Conservation (phyloP, 441 rosid species). For the Macaranga tanarius region DNA sequence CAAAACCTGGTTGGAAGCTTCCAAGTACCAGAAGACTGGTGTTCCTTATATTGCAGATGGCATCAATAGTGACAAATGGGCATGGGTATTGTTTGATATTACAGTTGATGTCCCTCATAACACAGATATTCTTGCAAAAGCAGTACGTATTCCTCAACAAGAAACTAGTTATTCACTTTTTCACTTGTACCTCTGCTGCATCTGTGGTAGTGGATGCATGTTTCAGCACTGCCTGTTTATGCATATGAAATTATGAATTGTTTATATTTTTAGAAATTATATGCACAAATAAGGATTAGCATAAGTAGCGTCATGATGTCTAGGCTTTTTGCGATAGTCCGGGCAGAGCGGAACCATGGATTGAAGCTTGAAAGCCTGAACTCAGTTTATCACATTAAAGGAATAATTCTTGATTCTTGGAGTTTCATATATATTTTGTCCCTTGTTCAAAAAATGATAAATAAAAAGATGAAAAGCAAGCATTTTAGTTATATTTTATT, state of each 20-base stretch:
- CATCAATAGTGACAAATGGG: constrained; percentile 80
- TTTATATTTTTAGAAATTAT: not conserved
- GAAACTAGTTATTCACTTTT: not conserved
- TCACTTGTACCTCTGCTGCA: no score
- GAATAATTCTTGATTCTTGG: not conserved
- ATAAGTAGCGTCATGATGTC: not conserved
- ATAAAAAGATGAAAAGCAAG: not conserved
- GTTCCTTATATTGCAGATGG: constrained; percentile 58
- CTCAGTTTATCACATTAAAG: not conserved
- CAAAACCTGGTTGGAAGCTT: constrained; percentile 85
- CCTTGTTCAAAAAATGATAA: not conserved
- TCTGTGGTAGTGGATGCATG: not conserved
- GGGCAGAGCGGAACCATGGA: not conserved
- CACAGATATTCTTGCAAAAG: constrained; percentile 84
- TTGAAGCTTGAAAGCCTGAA: not conserved
- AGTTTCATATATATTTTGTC: not conserved
- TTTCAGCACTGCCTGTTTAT: not conserved
- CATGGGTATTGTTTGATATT: constrained; percentile 93
- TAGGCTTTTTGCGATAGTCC: not conserved
- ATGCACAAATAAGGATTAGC: not conserved
- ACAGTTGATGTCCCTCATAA: constrained; percentile 49
- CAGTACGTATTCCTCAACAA: constrained; percentile 47
- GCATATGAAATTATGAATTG: not conserved
- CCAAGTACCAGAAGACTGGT: constrained; percentile 67
- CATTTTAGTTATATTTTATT: constrained; percentile 1